These are phyloP conservation scores for Aspergillus indologenus DNA, from an alignment of 495 filamentous ascomycete genomes.

Conservation along the genomic window DNA sequence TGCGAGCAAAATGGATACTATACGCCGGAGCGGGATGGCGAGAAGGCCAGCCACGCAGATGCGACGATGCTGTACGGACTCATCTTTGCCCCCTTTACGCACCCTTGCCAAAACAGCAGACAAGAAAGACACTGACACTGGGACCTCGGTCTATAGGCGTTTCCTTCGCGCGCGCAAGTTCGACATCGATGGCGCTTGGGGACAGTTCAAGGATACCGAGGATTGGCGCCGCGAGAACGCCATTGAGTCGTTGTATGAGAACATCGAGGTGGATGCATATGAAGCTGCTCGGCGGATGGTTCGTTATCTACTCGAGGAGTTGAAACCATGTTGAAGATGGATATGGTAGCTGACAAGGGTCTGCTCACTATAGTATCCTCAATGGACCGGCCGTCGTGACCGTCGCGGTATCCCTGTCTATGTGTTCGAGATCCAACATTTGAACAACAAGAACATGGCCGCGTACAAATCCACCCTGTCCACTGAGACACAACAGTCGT, in stretches of 20 bases:
- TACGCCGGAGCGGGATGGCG: constrained; percentile 41
- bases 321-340: neutral
- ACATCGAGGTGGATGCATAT: constrained; percentile 78
- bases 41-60: constrained; percentile 68
- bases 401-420: constrained; percentile 86
- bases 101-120: neutral
- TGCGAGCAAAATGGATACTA: constrained; percentile 65
- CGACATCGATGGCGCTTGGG: constrained; percentile 67
- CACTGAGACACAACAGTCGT: constrained; percentile 54
- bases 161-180: constrained; percentile 78
- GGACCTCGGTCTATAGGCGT: constrained; percentile 52
- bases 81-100: constrained; percentile 3
- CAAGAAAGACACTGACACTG: constrained; percentile 1
- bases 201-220: constrained; percentile 85
- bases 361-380: constrained; percentile 63
- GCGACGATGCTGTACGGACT: constrained; percentile 70
- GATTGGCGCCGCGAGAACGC: constrained; percentile 79
- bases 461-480: constrained; percentile 65
- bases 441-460: constrained; percentile 74
- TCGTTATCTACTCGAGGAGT: constrained; percentile 22
- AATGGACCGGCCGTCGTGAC: constrained; percentile 88
- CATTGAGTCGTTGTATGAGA: constrained; percentile 69
- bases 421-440: constrained; percentile 77
- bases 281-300: constrained; percentile 74
- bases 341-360: constrained; percentile 1